Conservation (phyloP, 2,329 filamentous ascomycete genomes). For the Xylaria sp. region DNA sequence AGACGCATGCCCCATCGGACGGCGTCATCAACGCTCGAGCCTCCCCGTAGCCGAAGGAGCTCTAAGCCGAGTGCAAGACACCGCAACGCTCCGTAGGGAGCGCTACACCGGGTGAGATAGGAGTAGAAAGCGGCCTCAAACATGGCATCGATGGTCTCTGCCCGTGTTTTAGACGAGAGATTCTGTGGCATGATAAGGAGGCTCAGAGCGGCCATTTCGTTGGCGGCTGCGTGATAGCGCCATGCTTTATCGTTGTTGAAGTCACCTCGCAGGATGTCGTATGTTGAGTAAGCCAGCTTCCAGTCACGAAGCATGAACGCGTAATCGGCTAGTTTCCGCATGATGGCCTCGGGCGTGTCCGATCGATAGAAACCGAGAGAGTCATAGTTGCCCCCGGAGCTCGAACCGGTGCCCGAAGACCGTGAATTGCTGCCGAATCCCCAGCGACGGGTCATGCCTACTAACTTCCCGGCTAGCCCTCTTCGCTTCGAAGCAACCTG, state of each 20-base stretch:
- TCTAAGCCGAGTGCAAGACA: slow-evolving; percentile 79
- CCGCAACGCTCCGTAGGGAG: slow-evolving; percentile 80
- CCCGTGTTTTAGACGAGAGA: slow-evolving; percentile 74
- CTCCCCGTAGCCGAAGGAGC: slow-evolving; percentile 79
- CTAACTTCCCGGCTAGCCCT: slow-evolving; percentile 90
- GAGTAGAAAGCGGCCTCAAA: slow-evolving; percentile 91
- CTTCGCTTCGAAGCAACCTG: slow-evolving; percentile 90
- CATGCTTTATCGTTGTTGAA: slow-evolving; percentile 96
- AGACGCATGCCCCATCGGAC: slow-evolving; percentile 83
- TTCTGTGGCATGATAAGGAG: slow-evolving; percentile 77
- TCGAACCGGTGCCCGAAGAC: slow-evolving; percentile 59
- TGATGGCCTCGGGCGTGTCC: slow-evolving; percentile 84
- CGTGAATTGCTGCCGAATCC: slow-evolving; percentile 75
- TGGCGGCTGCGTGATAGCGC: slow-evolving; percentile 90
- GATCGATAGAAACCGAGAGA: slow-evolving; percentile 79
- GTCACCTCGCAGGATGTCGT: slow-evolving; percentile 86
- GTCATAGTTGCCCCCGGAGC: slow-evolving; percentile 74
- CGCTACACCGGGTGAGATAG: slow-evolving; percentile 83
- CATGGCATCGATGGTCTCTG: slow-evolving; percentile 84
- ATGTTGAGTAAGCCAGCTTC: slow-evolving; percentile 89
- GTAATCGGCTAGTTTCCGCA: slow-evolving; percentile 93
- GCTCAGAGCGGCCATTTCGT: slow-evolving; percentile 92
- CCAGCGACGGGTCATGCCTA: slow-evolving; percentile 91
- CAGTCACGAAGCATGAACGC: slow-evolving; percentile 97
- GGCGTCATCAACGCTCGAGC: slow-evolving; percentile 82